Conservation (phyloP, 2,329 filamentous ascomycete species). For the Claviceps sorghi region DNA sequence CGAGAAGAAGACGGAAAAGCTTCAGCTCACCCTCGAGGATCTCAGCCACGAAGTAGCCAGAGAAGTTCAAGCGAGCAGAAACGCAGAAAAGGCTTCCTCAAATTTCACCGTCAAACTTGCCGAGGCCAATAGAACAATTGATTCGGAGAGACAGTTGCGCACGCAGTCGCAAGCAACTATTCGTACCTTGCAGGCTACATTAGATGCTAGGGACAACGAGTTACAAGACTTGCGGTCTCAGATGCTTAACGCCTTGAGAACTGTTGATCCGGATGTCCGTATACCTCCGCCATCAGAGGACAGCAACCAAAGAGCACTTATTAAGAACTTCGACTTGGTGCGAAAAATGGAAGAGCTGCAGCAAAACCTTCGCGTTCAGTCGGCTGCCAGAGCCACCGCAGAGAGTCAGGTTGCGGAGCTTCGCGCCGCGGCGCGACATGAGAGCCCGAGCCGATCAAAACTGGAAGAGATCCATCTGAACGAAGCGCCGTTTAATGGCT, state of each 20-base stretch:
- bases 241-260: slow-evolving; percentile 67
- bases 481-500: slow-evolving; percentile 58
- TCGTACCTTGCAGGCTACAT: slow-evolving; percentile 60
- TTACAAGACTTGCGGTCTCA: slow-evolving; percentile 67
- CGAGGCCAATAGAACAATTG: slow-evolving; percentile 76
- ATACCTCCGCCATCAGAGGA: slow-evolving; percentile 47
- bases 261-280: slow-evolving; percentile 64
- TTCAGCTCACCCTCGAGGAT: slow-evolving; percentile 77
- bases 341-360: slow-evolving; percentile 81
- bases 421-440: slow-evolving; percentile 56
- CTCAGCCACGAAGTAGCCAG: slow-evolving; percentile 81
- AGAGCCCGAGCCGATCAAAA: slow-evolving; percentile 56
- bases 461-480: slow-evolving; percentile 82
- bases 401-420: slow-evolving; percentile 71
- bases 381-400: slow-evolving; percentile 65
- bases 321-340: slow-evolving; percentile 68
- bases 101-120: slow-evolving; percentile 69
- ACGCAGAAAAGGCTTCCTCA: slow-evolving; percentile 77
- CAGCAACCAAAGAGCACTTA: slow-evolving; percentile 49
- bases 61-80: slow-evolving; percentile 78
- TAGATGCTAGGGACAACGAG: slow-evolving; percentile 71
- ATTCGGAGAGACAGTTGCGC: slow-evolving; percentile 77
- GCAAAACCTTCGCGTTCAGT: slow-evolving; percentile 70
- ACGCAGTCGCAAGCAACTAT: slow-evolving; percentile 75
- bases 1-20: slow-evolving; percentile 89